phyloP scores from a whole-genome alignment of 2,329 filamentous ascomycete species.

The Zarea fungicola region DNA sequence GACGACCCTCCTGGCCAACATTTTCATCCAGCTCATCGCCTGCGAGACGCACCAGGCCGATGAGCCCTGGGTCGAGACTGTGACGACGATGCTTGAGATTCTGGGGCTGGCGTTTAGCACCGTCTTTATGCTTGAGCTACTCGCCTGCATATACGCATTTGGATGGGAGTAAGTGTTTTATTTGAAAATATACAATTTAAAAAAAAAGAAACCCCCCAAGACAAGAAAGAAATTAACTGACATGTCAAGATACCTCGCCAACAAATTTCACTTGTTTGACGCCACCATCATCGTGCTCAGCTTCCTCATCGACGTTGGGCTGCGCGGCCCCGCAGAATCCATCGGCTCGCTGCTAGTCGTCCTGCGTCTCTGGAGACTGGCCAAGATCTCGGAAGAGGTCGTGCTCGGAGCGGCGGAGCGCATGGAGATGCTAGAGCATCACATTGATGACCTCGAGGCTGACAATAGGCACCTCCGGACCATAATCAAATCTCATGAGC shows the following conservation, averaged over 20 bases:
- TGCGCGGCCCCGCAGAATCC: constrained; percentile 56
- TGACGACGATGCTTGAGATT: constrained; percentile 39
- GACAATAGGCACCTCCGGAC: constrained; percentile 32
- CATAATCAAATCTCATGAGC: not conserved
- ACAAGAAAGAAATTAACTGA: too few species aligned
- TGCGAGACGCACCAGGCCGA: constrained; percentile 39
- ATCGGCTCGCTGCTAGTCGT: constrained; percentile 62
- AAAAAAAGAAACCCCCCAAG: too few species aligned
- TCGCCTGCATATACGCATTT: constrained; percentile 55
- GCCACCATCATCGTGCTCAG: constrained; percentile 55
- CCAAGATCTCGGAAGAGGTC: constrained; percentile 67
- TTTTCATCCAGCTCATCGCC: constrained; percentile 44
- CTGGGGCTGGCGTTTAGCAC: constrained; percentile 56
- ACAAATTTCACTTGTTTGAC: constrained; percentile 61
- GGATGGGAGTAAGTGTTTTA: constrained; percentile 50
- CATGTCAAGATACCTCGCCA: constrained; percentile 45
- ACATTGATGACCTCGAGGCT: constrained; percentile 46
- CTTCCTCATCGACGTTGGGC: constrained; percentile 57
- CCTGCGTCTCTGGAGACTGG: constrained; percentile 61
- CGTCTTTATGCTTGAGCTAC: constrained; percentile 60
- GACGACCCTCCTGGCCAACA: constrained; percentile 38
- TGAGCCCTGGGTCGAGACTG: constrained; percentile 36
- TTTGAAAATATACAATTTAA: too few species aligned
- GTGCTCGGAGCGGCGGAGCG: constrained; percentile 58
- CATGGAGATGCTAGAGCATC: constrained; percentile 51